Percentiles rank a stretch among this genome's conserved stretches.
Evolutionary conservation across 352 stramenopile species (phyloP).

Genomic region (Pythium aquatile): DNA sequence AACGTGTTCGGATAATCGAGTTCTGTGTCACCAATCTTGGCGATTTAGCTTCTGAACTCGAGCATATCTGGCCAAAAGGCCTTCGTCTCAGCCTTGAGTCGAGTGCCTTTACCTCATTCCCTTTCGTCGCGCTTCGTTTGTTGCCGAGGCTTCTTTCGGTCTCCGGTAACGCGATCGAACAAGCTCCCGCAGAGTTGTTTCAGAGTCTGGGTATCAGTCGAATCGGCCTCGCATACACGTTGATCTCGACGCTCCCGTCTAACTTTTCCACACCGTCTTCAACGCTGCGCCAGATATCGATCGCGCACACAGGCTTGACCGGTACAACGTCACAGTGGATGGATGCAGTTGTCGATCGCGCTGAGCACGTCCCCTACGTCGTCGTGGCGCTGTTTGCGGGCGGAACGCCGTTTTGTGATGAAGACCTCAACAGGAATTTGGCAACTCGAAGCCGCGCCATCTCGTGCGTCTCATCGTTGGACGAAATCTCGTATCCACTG

Average conservation of each 20-base stretch:
- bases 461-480: not conserved
- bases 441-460: not conserved
- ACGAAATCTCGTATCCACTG: not conserved
- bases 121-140: not conserved
- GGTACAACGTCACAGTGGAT: not conserved
- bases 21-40: not conserved
- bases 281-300: not conserved
- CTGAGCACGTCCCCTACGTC: not conserved
- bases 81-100: not conserved
- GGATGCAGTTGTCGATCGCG: not conserved
- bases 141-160: not conserved
- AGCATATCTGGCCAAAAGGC: not conserved
- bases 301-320: not conserved
- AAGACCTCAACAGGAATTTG: not conserved
- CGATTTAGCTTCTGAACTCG: not conserved
- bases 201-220: not conserved
- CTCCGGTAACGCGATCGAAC: not conserved
- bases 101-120: not conserved
- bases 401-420: not conserved
- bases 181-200: not conserved
- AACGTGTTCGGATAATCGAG: not conserved
- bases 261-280: not conserved
- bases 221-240: not conserved
- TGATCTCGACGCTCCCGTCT: not conserved
- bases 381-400: not conserved